phyloP scores from a whole-genome alignment of 2,329 filamentous ascomycete genomes.

The Fusarium sacchari region DNA sequence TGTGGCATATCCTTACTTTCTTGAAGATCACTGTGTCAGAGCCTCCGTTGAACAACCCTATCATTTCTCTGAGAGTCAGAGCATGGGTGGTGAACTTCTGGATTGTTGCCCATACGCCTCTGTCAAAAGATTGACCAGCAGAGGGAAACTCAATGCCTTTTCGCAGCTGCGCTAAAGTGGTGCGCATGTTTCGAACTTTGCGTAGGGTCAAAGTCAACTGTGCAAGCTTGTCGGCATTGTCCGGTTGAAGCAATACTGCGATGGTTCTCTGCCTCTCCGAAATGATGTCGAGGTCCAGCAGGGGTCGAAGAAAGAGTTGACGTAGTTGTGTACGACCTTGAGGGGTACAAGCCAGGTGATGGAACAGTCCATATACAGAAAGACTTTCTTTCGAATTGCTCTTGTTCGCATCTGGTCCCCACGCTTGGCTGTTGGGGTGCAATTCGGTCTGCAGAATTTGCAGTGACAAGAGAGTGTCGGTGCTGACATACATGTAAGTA shows the following conservation, averaged over 20 bases:
- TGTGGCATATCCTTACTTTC: conserved; percentile 54
- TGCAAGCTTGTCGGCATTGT: conserved; percentile 69
- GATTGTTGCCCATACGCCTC: conserved; percentile 78
- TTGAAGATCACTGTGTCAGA: conserved; percentile 31
- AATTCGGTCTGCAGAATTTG: conserved; percentile 86
- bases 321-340: conserved; percentile 81
- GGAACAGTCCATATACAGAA: conserved; percentile 86
- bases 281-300: conserved; percentile 73
- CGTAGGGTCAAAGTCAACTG: conserved; percentile 70
- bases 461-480: conserved; percentile 81
- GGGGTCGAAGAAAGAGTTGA: conserved; percentile 85
- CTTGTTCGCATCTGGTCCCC: conserved; percentile 58
- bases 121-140: conserved; percentile 63
- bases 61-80: conserved; percentile 73
- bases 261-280: conserved; percentile 77
- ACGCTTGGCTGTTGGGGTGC: conserved; percentile 83
- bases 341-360: conserved; percentile 76
- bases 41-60: conserved; percentile 49
- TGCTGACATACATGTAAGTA: conserved; percentile 78
- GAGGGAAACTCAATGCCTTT: conserved; percentile 76
- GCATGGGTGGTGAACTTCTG: conserved; percentile 75
- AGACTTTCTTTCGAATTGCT: conserved; percentile 80
- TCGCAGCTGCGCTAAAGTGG: conserved; percentile 73
- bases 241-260: conserved; percentile 70
- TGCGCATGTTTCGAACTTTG: conserved; percentile 79